Conservation (phyloP, 345 rosid species). For the Bruguiera gymnorhiza region DNA sequence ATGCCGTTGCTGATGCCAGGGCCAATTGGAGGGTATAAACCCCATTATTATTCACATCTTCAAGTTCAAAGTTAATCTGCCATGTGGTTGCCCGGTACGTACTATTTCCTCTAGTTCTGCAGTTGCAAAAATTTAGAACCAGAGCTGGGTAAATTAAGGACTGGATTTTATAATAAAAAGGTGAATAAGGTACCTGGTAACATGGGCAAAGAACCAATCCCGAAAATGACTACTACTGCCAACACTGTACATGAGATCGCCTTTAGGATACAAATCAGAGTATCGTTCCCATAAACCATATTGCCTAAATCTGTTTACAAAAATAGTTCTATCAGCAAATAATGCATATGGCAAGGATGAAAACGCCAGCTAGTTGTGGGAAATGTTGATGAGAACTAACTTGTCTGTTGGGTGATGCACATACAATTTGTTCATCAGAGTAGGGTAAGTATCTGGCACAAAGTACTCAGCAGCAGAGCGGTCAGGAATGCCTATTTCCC, state of each 20-base stretch:
- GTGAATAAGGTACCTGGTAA: conserved; percentile 40
- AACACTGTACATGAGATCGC: conserved; percentile 48
- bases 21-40: conserved; percentile 65
- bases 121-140: background rate
- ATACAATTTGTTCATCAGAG: conserved; percentile 42
- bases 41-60: conserved; percentile 23
- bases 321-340: background rate
- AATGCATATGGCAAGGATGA: background rate
- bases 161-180: too few relatives aligned
- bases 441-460: conserved; percentile 63
- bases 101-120: conserved; percentile 38
- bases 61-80: conserved; percentile 51
- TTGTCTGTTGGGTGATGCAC: conserved; percentile 22
- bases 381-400: conserved; percentile 21
- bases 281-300: conserved; percentile 77
- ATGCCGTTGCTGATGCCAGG: conserved; percentile 53
- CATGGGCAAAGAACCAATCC: conserved; percentile 88
- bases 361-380: background rate
- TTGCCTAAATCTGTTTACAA: conserved; percentile 57
- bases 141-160: too few relatives aligned
- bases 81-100: conserved; percentile 54
- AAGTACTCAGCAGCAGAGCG: conserved; percentile 72
- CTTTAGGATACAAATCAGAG: conserved; percentile 45
- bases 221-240: conserved; percentile 40
- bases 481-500: conserved; percentile 86